Evolutionary conservation across 2,329 filamentous ascomycete genomes (phyloP), one percentile per base, ranked within the genome.

Genomic region (Xylaria sp.): DNA sequence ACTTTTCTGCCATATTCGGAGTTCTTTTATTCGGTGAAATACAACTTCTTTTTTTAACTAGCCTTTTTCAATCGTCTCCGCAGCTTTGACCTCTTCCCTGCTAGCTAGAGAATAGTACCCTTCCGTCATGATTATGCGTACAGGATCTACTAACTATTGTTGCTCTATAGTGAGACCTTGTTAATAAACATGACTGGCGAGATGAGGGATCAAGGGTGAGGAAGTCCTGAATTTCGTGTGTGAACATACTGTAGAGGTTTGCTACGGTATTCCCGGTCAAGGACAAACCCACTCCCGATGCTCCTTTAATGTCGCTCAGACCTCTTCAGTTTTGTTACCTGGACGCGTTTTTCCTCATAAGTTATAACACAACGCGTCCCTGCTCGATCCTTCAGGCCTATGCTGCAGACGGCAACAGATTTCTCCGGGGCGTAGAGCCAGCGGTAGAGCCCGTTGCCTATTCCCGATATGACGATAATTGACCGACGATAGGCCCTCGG

Each of bases 301-400:
- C 27, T 65, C 63, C 63, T 65, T 55, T 65, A 65, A 65, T 68
- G 45, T 68, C 36, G 66, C 62, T 68, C 66, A 64, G 61, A 12
- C 61, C 53, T 58, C 66, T 58, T 36, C 30, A n/a, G 34, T 45
- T 50, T 42, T 53, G 21, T n/a, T n/a, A 48, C 1, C 17, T 19
- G 1, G 17, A 21, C 51, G 51, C 51, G 17, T 50, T 55, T 55
- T 59, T 30, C n/a, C 51, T 27, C 32, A 8, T 24, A 12, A 24
- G 50, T 24, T 17, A 24, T 12, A 39, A 30, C 27, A 14, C 48
- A 61, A 48, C 48, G 53, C 58, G 53, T 55, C 42, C 14, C 45
- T 64, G 32, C 63, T 60, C 32, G 21, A 69, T 66, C 67, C 67
- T 60, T 63, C 54, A 59, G 47, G 48, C 36, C 56, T 60, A 47